phyloP scores from a whole-genome alignment of 1,139 yeast genomes.

The Kodamaea plutei region DNA sequence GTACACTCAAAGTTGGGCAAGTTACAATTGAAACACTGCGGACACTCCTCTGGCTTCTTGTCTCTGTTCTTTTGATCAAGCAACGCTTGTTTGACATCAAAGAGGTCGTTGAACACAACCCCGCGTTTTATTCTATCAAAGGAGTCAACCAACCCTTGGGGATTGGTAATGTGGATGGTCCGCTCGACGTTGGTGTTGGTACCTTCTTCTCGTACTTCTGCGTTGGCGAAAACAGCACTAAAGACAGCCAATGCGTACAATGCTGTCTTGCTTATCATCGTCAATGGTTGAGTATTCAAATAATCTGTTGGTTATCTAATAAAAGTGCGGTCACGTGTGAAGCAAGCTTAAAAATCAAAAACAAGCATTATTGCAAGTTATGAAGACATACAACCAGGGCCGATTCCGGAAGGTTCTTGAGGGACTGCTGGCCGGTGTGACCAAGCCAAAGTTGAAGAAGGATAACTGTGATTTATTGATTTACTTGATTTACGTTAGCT shows the following conservation, averaged over 20 bases:
- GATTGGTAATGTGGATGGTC: too few species aligned
- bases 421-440: conserved; percentile 10
- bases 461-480: conserved; percentile 44
- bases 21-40: conserved; percentile 92
- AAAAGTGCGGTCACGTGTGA: too few species aligned
- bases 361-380: too few species aligned
- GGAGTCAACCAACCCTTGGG: too few species aligned
- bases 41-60: conserved; percentile 21
- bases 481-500: conserved; percentile 47
- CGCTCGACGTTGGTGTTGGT: too few species aligned
- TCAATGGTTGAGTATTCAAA: too few species aligned
- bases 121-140: conserved; percentile 27
- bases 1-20: conserved; percentile 86
- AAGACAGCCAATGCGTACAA: too few species aligned
- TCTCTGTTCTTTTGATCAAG: conserved; percentile 9
- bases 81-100: conserved; percentile 15
- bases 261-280: too few species aligned
- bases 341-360: too few species aligned
- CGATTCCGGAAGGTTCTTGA: conserved; percentile 18
- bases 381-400: conserved; percentile 20
- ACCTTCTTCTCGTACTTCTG: too few species aligned
- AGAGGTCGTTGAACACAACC: conserved; percentile 25
- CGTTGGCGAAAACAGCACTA: too few species aligned
- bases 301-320: too few species aligned
- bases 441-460: conserved; percentile 19